Base-by-base conservation (phyloP, 352 stramenopile species). In the Phytopythium ostracodes region DNA sequence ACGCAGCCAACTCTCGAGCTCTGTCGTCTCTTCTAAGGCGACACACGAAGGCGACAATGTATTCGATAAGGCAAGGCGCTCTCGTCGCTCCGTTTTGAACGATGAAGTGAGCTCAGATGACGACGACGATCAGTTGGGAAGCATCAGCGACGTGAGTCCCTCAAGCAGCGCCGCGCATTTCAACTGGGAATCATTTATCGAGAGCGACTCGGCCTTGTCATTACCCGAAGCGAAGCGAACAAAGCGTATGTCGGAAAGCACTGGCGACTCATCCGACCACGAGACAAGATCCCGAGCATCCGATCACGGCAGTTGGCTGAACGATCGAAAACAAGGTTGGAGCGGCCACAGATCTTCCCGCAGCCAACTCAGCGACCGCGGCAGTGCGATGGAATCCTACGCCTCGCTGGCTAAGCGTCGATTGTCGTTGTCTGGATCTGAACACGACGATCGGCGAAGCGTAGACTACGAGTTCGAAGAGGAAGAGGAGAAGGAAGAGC, bases 141-240 rank as follows among this genome's bases (percentile, higher is more conserved):
- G 40, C 29, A 20, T 27, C 20, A 51, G 55, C 42, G 55, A 52
- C 24, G 40, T 35, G 22, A 51, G 55, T 29, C 55, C 38, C 1
- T 60, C 55, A 17, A 60, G 42, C 36, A 51, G 55, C 20, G 52
- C 62, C 11, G 62, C 70, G 40, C 69, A 51, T 46, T 83, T 88
- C 25, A 78, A 88, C 64, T 88, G 79, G 79, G 76, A 88, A 42
- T 76, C 73, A 20, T 88, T 88, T 69, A 76, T 88, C n/a, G 72
- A 81, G 38, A 87, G 70, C 33, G 59, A 69, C n/a, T 82, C 74
- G 1, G 74, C 81, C 14, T 64, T 71, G 44, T 79, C 72, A 15
- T 56, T 54, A 4, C 40, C 69, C 2, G 56, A 70, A 50, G 60
- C 68, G 47, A 68, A 77, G 50, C 50, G 59, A 27, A 58, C 63